Evolutionary conservation across 2,329 filamentous ascomycete genomes (phyloP).

Genomic region (Fusarium pseudonygamai): DNA sequence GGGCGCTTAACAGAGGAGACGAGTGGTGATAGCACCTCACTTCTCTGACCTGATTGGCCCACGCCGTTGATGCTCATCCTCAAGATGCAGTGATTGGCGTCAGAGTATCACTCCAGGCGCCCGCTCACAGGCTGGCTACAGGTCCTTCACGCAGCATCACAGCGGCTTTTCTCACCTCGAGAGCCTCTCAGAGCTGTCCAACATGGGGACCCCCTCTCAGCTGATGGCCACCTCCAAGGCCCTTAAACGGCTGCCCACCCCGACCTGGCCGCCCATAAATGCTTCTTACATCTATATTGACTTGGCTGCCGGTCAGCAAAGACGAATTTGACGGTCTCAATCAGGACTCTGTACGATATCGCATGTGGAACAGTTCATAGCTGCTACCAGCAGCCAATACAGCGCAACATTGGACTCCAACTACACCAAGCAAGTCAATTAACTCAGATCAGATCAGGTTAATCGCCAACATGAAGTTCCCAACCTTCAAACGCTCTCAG

Average conservation of each 20-base stretch:
- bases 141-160: conserved; percentile 27
- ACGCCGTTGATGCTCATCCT: conserved; percentile 5
- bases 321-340: conserved; percentile 9
- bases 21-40: conserved; percentile 26
- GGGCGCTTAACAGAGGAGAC: conserved; percentile 47
- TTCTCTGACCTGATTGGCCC: conserved; percentile 42
- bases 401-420: not conserved
- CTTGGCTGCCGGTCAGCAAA: conserved; percentile 25
- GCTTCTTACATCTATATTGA: conserved; percentile 20
- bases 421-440: not conserved
- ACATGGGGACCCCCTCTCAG: conserved; percentile 24
- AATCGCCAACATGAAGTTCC: conserved; percentile 38
- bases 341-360: conserved; percentile 1
- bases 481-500: conserved; percentile 19
- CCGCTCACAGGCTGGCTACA: conserved; percentile 30
- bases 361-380: conserved; percentile 33
- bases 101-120: conserved; percentile 33
- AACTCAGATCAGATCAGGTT: not conserved
- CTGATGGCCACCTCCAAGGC: conserved; percentile 32
- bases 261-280: conserved; percentile 16
- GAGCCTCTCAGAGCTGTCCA: conserved; percentile 24
- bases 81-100: conserved; percentile 30
- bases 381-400: conserved; percentile 37
- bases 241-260: conserved; percentile 43
- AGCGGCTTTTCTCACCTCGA: conserved; percentile 23